Evolutionary conservation across 163 green algal species (phyloP), one percentile per base, ranked within the genome.

Genomic region (Prototheca cutis): DNA sequence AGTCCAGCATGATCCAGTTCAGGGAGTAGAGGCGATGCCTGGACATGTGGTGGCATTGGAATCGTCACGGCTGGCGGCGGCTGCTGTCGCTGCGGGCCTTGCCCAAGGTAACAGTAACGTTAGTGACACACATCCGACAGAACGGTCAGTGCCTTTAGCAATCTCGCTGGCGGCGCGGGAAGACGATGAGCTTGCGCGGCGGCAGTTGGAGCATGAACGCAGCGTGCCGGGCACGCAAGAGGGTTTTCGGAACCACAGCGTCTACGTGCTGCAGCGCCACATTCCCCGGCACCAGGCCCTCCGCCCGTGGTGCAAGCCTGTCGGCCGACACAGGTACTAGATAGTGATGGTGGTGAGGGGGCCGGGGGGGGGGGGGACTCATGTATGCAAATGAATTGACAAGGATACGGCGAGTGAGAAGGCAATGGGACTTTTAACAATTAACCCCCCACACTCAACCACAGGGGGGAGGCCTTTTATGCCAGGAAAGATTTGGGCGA

Each of bases 381-480:
- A n/a, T n/a, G n/a, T n/a, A n/a, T n/a, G n/a, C n/a, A n/a, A n/a
- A n/a, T n/a, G n/a, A n/a, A n/a, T n/a, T n/a, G n/a, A n/a, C n/a
- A n/a, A n/a, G n/a, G n/a, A n/a, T n/a, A n/a, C n/a, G n/a, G n/a
- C n/a, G n/a, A n/a, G n/a, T n/a, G n/a, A n/a, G n/a, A n/a, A n/a
- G n/a, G n/a, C n/a, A n/a, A n/a, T n/a, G n/a, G n/a, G n/a, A n/a
- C n/a, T n/a, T n/a, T n/a, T n/a, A n/a, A n/a, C n/a, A n/a, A n/a
- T n/a, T n/a, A n/a, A n/a, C n/a, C n/a, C n/a, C 36, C 36, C 36
- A 45, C 36, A 45, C 36, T 15, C 36, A 21, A 10, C 13, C 7
- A 18, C 64, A 67, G 71, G 18, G 84, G 83, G 0, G 85, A 95
- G 74, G 15, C 81, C 0, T 91, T 83, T 71, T 94, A 79, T 59